These are phyloP conservation scores for Puccinia hordei DNA, from an alignment of 1,284 basidiomycete genomes.

Conservation along the genomic window DNA sequence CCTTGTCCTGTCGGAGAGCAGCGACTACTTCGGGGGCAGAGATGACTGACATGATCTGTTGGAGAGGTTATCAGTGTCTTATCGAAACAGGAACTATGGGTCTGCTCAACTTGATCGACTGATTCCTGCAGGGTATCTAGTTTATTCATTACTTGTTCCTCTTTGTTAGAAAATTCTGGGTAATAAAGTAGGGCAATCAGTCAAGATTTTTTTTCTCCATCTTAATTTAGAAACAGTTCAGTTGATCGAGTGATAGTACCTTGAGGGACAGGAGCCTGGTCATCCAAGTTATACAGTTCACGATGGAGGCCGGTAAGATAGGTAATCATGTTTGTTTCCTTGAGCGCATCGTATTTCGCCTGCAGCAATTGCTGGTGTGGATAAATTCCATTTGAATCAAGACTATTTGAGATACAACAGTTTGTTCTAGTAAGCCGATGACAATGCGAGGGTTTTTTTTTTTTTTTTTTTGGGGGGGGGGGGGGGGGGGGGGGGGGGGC, in stretches of 20 bases:
- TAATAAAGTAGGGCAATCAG: not conserved
- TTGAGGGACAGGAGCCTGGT: slow-evolving; percentile 42
- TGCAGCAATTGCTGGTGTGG: slow-evolving; percentile 73
- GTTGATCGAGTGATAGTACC: slow-evolving; percentile 5
- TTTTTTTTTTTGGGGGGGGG: not conserved
- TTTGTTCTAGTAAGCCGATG: slow-evolving; percentile 69
- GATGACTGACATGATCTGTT: slow-evolving; percentile 84
- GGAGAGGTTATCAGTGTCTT: not conserved
- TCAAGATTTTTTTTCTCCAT: not conserved
- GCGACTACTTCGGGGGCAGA: slow-evolving; percentile 94
- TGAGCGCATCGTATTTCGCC: slow-evolving; percentile 94
- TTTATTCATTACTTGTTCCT: slow-evolving; percentile 48
- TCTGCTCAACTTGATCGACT: slow-evolving; percentile 35
- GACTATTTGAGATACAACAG: slow-evolving; percentile 69
- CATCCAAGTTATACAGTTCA: slow-evolving; percentile 54
- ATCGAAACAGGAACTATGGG: not conserved
- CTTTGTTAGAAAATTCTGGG: slow-evolving; percentile 48
- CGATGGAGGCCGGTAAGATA: slow-evolving; percentile 63
- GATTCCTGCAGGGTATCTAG: slow-evolving; percentile 47
- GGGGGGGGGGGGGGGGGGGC: too few species aligned
- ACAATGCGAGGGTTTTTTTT: not conserved
- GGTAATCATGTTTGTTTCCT: slow-evolving; percentile 94
- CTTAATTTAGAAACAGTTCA: slow-evolving; percentile 31
- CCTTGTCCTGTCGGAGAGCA: slow-evolving; percentile 77
- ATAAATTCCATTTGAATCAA: slow-evolving; percentile 73